phyloP scores from a whole-genome alignment of 257 asterid genomes.

The Primulina eburnea region DNA sequence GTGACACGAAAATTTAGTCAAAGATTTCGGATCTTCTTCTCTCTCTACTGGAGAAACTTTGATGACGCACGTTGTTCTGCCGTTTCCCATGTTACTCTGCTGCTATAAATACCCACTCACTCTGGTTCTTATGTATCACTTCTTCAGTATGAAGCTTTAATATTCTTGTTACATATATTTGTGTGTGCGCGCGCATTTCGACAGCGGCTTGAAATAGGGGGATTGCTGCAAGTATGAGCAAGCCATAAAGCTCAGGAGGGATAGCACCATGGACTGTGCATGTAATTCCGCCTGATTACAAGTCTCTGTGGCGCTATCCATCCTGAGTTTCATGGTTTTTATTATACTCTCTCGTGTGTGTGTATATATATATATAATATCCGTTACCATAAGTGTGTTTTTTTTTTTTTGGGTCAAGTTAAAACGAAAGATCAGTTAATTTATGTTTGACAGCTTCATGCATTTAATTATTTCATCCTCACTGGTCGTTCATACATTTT shows the following conservation, averaged over 20 bases:
- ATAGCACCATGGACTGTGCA: constrained; percentile 53
- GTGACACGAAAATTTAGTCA: neutral
- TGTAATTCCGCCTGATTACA: neutral
- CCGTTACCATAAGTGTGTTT: too few species aligned
- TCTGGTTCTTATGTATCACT: too few species aligned
- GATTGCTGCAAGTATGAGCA: constrained; percentile 26
- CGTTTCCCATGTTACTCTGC: neutral
- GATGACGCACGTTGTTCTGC: neutral
- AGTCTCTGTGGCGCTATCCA: constrained; percentile 54
- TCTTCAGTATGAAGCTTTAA: too few species aligned
- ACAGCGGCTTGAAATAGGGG: too few species aligned
- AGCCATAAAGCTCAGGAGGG: constrained; percentile 92
- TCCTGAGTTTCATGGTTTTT: constrained; percentile 57
- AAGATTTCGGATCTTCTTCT: neutral
- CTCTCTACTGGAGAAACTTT: neutral
- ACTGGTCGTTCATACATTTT: too few species aligned
- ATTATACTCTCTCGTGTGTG: neutral
- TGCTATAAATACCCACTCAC: neutral
- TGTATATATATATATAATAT: too few species aligned
- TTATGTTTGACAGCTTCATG: neutral
- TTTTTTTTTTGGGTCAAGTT: too few species aligned
- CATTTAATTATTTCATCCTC: too few species aligned
- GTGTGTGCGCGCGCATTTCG: too few species aligned
- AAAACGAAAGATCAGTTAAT: too few species aligned
- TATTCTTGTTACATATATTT: too few species aligned